Evolutionary conservation across 202 grass and related monocot species (phyloP), one percentile per base, ranked within the genome.

Genomic region (Panicum virgatum): DNA sequence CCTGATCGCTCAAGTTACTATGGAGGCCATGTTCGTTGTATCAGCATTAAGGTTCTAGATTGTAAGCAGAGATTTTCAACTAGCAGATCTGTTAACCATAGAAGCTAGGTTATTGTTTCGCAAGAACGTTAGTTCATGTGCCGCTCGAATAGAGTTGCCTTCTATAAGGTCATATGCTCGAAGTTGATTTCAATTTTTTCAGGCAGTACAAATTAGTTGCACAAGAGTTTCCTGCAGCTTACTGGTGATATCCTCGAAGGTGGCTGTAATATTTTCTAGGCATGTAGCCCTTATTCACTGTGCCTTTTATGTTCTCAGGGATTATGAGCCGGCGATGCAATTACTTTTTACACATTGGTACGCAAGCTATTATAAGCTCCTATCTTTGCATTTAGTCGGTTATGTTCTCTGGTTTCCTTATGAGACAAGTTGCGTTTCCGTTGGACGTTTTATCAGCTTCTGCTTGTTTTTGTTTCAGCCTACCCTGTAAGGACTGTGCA

Each of bases 11-110:
- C 7, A 0, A 80, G 37, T 80, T 80, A 80, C 37, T 69, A 29
- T 69, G 77, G 38, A 60, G 27, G 0, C 50, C 54, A 48, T 72
- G 52, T 59, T 62, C 3, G 20, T 62, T 11, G 27, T 2, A 72
- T 61, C 56, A 73, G 56, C 70, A 26, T 62, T 82, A 58, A 62
- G 12, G 40, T 72, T 73, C 29, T 3, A 19, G 20, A 72, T 71
- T 29, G 66, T 80, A 80, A 56, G 23, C 20, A 69, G 23, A 40
- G 29, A 36, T 53, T 15, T 45, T 44, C 19, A 69, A 26, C 15
- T 58, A 43, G 52, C 25, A 59, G 22, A 58, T 80, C 59, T 69
- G 25, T 45, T 80, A 29, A 20, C 34, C 18, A 40, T 12, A 42
- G 12, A 40, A 44, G 22, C 7, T 46, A 46, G 22, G 23, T 47